Evolutionary conservation across 805 yeast genomes (phyloP).

Genomic region (Wickerhamiella hasegawae): DNA sequence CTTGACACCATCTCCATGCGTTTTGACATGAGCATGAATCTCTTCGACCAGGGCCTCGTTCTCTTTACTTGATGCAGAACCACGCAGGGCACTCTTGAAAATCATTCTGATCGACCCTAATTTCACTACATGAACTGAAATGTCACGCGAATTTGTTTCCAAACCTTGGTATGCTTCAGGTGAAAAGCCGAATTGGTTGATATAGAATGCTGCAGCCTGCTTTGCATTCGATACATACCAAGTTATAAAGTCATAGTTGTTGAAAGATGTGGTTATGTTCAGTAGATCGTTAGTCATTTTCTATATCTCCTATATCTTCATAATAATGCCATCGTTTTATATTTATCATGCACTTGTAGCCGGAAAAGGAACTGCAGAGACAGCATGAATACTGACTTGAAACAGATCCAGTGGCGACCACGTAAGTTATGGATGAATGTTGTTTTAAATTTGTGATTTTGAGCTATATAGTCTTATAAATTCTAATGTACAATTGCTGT

Average conservation of each 20-base stretch:
- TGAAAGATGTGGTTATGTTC: too few species aligned
- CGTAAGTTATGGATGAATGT: too few species aligned
- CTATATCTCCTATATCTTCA: too few species aligned
- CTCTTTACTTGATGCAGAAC: conserved; percentile 15
- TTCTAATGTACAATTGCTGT: too few species aligned
- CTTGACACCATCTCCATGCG: conserved; percentile 70
- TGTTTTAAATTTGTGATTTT: too few species aligned
- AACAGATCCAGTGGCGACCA: too few species aligned
- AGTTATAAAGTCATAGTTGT: conserved; percentile 42
- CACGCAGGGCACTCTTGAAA: conserved; percentile 26
- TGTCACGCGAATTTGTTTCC: conserved; percentile 45
- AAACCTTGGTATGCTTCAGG: conserved; percentile 49
- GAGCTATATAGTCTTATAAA: too few species aligned
- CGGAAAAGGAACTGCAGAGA: too few species aligned
- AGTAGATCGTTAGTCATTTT: too few species aligned
- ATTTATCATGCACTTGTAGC: too few species aligned
- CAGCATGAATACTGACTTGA: too few species aligned
- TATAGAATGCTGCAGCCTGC: conserved; percentile 39
- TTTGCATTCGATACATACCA: conserved; percentile 64
- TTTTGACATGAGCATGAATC: conserved; percentile 31
- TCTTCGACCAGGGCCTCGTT: conserved; percentile 19
- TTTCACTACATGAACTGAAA: conserved; percentile 43
- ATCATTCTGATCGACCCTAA: conserved; percentile 40
- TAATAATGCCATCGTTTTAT: too few species aligned
- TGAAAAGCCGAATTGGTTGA: conserved; percentile 43